phyloP scores from a whole-genome alignment of 257 asterid genomes.

The Solanum dulcamara region DNA sequence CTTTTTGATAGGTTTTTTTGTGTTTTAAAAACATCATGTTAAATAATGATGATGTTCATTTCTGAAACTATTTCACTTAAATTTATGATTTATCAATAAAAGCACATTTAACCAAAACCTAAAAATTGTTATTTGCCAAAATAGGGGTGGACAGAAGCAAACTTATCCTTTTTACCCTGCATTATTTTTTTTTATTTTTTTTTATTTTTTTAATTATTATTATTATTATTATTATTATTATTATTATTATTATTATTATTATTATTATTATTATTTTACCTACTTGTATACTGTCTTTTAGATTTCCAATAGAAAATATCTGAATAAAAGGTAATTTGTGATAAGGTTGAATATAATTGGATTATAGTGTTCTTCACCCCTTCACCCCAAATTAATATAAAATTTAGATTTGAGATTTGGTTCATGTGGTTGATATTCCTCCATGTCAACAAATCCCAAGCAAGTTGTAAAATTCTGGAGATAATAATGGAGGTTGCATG shows the following conservation, averaged over 20 bases:
- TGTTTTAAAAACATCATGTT: not conserved
- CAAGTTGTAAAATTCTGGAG: conserved; percentile 1
- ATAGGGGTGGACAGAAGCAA: not conserved
- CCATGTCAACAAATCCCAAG: not conserved
- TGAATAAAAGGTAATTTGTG: not conserved
- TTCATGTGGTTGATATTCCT: not conserved
- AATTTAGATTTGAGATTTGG: not conserved
- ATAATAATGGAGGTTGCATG: not conserved
- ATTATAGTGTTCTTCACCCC: not conserved
- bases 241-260: no score
- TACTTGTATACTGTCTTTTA: not conserved
- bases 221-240: no score
- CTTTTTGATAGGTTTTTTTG: not conserved
- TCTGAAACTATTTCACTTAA: not conserved
- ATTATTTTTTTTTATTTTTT: no score
- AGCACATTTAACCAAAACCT: not conserved
- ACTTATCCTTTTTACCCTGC: not conserved
- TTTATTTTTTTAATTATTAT: no score
- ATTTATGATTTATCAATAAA: no score
- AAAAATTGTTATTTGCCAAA: not conserved
- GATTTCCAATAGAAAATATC: not conserved
- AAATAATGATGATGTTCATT: not conserved
- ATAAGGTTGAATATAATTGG: not conserved
- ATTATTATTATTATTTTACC: not conserved
- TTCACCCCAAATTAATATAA: not conserved